phyloP scores from a whole-genome alignment of 768 basidiomycete species.

The Calocybe indica region DNA sequence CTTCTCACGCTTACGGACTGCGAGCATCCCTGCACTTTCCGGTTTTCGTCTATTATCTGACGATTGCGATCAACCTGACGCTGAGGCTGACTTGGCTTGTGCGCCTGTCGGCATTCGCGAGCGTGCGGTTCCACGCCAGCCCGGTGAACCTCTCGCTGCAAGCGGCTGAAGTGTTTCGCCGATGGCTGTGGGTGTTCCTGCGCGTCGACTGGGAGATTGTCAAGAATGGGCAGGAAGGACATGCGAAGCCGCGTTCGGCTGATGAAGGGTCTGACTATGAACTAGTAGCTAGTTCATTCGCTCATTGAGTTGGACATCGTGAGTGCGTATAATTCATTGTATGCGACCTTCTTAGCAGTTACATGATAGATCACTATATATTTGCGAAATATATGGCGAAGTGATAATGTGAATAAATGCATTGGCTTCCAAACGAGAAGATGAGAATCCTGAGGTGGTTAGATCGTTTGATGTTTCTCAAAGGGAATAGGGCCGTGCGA shows the following conservation, averaged over 20 bases:
- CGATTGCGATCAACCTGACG: slow-evolving; percentile 77
- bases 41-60: slow-evolving; percentile 77
- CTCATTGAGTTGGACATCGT: slow-evolving; percentile 6
- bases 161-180: slow-evolving; percentile 77
- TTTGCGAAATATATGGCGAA: no score
- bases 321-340: no score
- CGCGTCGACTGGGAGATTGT: slow-evolving; percentile 96
- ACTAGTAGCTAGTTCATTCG: slow-evolving; percentile 28
- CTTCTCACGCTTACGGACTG: slow-evolving; percentile 61
- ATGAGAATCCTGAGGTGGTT: no score
- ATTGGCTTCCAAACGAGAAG: no score
- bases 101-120: slow-evolving; percentile 83
- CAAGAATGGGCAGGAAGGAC: slow-evolving; percentile 38
- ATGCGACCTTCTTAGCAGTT: no score
- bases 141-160: slow-evolving; percentile 86
- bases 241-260: slow-evolving; percentile 19
- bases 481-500: no score
- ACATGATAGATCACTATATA: no score
- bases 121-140: slow-evolving; percentile 72
- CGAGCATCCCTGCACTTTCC: slow-evolving; percentile 74
- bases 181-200: slow-evolving; percentile 99
- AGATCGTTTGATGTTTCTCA: no score
- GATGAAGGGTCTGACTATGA: slow-evolving; percentile 34
- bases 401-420: no score
- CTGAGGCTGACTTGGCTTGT: slow-evolving; percentile 92